These are phyloP conservation scores for Fusarium sp. DNA, from an alignment of 2,329 filamentous ascomycete genomes.

Conservation along the genomic window DNA sequence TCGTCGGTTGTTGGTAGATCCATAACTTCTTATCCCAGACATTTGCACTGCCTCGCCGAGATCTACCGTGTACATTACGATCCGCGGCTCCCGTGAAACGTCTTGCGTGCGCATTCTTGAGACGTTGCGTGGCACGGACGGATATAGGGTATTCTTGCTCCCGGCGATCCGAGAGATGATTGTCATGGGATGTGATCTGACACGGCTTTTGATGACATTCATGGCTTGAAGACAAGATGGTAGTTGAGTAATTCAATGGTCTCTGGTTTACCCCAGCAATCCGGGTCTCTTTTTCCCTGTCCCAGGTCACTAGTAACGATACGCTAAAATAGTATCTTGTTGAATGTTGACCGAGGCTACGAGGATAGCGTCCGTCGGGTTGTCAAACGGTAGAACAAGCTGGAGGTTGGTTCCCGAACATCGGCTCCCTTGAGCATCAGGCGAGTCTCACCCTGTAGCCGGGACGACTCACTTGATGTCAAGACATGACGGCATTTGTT, in stretches of 20 bases:
- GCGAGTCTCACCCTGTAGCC: not conserved
- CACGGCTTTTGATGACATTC: not conserved
- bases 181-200: not conserved
- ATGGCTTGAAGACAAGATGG: not conserved
- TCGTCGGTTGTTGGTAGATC: constrained; percentile 19
- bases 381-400: not conserved
- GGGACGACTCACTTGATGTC: not conserved
- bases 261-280: not conserved
- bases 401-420: not conserved
- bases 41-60: constrained; percentile 2
- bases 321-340: not conserved
- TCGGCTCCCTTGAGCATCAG: not conserved
- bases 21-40: constrained; percentile 17
- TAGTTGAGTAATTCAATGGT: not conserved
- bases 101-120: constrained; percentile 26
- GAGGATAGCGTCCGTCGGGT: not conserved
- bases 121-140: constrained; percentile 37
- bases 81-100: constrained; percentile 36
- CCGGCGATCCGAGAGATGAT: constrained; percentile 9
- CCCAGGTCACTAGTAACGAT: not conserved
- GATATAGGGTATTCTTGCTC: constrained; percentile 22
- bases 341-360: not conserved
- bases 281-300: not conserved
- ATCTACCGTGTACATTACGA: constrained; percentile 29
- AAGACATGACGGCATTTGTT: not conserved